A percentile compares a stretch with the other conserved stretches of the same genome.
Conservation (phyloP, 352 stramenopile genomes). For the Poterioochromonas sp. region DNA sequence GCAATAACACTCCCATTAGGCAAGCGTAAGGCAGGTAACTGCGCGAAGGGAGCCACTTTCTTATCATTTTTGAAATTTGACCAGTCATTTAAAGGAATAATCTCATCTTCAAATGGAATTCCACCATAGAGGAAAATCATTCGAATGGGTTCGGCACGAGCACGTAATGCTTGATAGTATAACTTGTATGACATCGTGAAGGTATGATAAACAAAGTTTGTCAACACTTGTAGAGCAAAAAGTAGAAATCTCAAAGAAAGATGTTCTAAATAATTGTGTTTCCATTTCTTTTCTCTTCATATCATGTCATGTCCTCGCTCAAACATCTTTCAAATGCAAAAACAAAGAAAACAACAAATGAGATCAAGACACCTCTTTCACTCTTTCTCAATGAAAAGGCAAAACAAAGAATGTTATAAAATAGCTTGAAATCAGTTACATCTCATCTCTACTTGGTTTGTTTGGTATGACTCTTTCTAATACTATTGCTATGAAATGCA, state of each 20-base stretch:
- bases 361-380: no score
- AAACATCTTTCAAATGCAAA: no score
- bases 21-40: neutral
- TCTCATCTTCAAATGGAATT: conserved; percentile 23
- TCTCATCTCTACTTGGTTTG: no score
- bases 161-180: conserved; percentile 16
- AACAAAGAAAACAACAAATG: no score
- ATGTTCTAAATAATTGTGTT: neutral
- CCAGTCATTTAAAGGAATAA: neutral
- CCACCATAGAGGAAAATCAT: conserved; percentile 1
- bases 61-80: neutral
- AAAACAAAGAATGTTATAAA: no score
- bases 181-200: neutral
- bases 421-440: no score
- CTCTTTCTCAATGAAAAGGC: no score
- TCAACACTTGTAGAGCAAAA: neutral
- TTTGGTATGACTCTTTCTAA: no score
- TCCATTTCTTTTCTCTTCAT: no score
- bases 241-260: neutral
- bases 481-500: no score
- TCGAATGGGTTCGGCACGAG: conserved; percentile 18
- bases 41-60: neutral
- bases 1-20: conserved; percentile 18
- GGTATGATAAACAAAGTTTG: neutral
- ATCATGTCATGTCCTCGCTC: no score